These are phyloP conservation scores for Sarocladium oryzae DNA, from an alignment of 2,329 filamentous ascomycete species.

Conservation along the genomic window DNA sequence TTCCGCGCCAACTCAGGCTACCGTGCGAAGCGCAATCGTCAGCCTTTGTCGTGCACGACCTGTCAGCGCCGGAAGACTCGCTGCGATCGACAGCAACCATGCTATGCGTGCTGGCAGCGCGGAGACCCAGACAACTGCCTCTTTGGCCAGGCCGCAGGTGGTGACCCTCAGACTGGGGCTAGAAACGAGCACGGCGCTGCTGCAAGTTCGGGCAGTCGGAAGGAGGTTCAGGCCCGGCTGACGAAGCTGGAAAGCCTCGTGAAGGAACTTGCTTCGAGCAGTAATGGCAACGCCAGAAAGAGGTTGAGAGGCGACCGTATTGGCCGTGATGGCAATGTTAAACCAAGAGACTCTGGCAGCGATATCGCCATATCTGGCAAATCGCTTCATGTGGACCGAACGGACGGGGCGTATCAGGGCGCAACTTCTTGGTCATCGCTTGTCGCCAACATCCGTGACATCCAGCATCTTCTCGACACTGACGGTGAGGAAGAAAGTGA, in stretches of 20 bases:
- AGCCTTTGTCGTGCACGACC: conserved; percentile 33
- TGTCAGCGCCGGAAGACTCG: conserved; percentile 37
- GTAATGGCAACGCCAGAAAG: background rate
- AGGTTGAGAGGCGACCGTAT: background rate
- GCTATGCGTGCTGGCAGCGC: conserved; percentile 32
- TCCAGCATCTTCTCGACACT: conserved; percentile 28
- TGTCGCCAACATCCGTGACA: conserved; percentile 35
- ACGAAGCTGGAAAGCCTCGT: conserved; percentile 36
- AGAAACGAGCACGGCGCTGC: background rate
- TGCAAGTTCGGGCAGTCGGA: conserved; percentile 12
- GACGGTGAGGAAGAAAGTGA: conserved; percentile 13
- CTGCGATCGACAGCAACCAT: conserved; percentile 35
- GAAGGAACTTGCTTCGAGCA: conserved; percentile 24
- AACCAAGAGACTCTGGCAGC: background rate
- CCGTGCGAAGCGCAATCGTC: conserved; percentile 32
- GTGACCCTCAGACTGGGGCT: background rate
- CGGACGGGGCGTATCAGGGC: conserved; percentile 26
- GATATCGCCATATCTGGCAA: conserved; percentile 3
- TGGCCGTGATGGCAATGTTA: too few species aligned
- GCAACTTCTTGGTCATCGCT: conserved; percentile 35
- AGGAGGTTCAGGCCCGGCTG: conserved; percentile 33
- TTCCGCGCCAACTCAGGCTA: conserved; percentile 28
- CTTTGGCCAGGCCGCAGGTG: conserved; percentile 20
- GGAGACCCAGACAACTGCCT: conserved; percentile 26
- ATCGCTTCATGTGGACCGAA: background rate